phyloP scores from a whole-genome alignment of 116 monocot genomes.

The Trichopus zeylanicus region DNA sequence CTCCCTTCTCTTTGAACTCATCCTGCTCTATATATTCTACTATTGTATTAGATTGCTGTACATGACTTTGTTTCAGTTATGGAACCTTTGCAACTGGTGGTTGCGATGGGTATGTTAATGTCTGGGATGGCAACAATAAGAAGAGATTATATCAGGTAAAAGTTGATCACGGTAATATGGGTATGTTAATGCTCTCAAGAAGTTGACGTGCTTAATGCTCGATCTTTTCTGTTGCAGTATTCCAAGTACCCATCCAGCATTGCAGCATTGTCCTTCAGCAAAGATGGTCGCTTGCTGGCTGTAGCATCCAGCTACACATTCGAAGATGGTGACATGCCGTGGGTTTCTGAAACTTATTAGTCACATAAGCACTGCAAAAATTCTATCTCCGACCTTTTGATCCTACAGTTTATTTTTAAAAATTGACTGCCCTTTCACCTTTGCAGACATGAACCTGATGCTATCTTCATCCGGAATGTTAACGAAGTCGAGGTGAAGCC shows the following conservation, averaged over 20 bases:
- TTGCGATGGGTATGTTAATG: slow-evolving; percentile 94
- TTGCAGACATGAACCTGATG: slow-evolving; percentile 71
- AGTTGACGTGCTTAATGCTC: neutral
- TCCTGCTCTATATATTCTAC: neutral
- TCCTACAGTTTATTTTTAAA: too few species aligned
- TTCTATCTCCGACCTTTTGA: too few species aligned
- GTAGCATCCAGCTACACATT: slow-evolving; percentile 95
- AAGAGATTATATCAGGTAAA: slow-evolving; percentile 92
- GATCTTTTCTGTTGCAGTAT: slow-evolving; percentile 41
- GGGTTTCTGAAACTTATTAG: slow-evolving; percentile 5
- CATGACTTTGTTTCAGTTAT: slow-evolving; percentile 43
- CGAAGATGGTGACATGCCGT: slow-evolving; percentile 88
- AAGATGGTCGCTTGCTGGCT: slow-evolving; percentile 74
- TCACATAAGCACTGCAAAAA: neutral
- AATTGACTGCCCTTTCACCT: neutral
- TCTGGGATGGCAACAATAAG: slow-evolving; percentile 98
- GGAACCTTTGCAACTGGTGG: slow-evolving; percentile 98
- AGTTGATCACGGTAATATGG: neutral
- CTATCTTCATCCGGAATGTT: slow-evolving; percentile 70
- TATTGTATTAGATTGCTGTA: neutral
- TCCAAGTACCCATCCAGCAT: slow-evolving; percentile 83
- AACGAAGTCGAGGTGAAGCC: slow-evolving; percentile 91
- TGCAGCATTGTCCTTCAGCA: slow-evolving; percentile 87
- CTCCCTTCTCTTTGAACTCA: neutral
- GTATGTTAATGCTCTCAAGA: neutral